Conservation (phyloP, 2,329 filamentous ascomycete genomes). For the Stagonosporopsis chrysanthemi region DNA sequence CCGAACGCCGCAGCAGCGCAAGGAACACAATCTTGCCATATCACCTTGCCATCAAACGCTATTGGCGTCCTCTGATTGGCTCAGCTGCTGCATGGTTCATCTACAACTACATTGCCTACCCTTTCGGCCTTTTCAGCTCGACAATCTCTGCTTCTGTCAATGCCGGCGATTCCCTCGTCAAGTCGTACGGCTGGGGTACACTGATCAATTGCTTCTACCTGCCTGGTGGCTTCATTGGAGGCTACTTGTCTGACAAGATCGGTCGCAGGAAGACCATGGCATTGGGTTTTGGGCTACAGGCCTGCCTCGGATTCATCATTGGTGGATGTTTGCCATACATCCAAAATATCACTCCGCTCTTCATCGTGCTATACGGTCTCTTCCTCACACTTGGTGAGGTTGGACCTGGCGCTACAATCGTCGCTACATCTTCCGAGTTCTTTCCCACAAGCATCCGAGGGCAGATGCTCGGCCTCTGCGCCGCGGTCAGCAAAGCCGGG, state of each 20-base stretch:
- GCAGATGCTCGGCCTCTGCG: conserved; percentile 35
- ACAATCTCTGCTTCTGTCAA: conserved; percentile 53
- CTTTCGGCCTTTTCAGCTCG: conserved; percentile 63
- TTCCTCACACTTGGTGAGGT: conserved; percentile 39
- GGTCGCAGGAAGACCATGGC: conserved; percentile 35
- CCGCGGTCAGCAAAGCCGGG: conserved; percentile 36
- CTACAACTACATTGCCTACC: conserved; percentile 64
- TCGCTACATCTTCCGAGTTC: conserved; percentile 33
- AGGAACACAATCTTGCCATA: conserved; percentile 55
- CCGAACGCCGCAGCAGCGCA: conserved; percentile 57
- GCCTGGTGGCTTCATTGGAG: conserved; percentile 39
- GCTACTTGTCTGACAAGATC: conserved; percentile 36
- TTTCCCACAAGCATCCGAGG: conserved; percentile 39
- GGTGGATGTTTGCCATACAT: conserved; percentile 38
- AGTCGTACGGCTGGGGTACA: conserved; percentile 34
- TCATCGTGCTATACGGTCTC: conserved; percentile 39
- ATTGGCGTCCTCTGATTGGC: conserved; percentile 60
- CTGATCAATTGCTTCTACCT: conserved; percentile 36
- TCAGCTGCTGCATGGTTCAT: conserved; percentile 60
- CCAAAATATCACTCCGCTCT: conserved; percentile 39
- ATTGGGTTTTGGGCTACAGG: conserved; percentile 34
- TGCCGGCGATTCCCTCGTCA: conserved; percentile 29
- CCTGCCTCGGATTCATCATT: conserved; percentile 35
- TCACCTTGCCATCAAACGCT: conserved; percentile 56
- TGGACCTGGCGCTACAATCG: conserved; percentile 29